phyloP scores from a whole-genome alignment of 148 eudicot genomes.

The Simmondsia chinensis region DNA sequence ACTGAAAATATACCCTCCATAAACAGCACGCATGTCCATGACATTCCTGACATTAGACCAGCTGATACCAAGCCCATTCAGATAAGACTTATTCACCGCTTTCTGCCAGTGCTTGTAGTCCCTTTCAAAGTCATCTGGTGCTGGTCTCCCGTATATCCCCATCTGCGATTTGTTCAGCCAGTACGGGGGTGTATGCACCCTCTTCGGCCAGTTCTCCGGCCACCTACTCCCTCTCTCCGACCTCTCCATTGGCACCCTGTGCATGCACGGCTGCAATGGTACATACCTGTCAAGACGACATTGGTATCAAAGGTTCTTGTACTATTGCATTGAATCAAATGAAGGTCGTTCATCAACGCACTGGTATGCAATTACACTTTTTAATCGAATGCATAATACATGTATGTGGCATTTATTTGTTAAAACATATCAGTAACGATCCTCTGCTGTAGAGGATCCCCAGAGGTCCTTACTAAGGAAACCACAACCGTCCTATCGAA shows the following conservation, averaged over 20 bases:
- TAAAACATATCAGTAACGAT: too few relatives aligned
- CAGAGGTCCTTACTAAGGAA: too few relatives aligned
- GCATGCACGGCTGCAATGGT: conserved; percentile 72
- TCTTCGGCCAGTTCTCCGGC: conserved; percentile 63
- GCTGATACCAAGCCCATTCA: conserved; percentile 55
- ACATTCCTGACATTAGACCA: conserved; percentile 70
- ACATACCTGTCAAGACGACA: conserved; percentile 45
- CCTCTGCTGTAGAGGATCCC: too few relatives aligned
- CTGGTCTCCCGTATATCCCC: conserved; percentile 83
- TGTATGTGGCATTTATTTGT: too few relatives aligned
- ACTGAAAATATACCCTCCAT: conserved; percentile 53
- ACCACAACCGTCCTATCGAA: too few relatives aligned
- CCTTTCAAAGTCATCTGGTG: conserved; percentile 63
- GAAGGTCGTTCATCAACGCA: background rate
- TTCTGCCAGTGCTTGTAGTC: conserved; percentile 70
- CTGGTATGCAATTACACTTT: too few relatives aligned
- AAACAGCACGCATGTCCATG: conserved; percentile 91
- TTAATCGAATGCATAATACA: too few relatives aligned
- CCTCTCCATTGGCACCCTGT: conserved; percentile 37
- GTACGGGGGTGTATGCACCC: conserved; percentile 47
- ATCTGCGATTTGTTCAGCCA: conserved; percentile 69
- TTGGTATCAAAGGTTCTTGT: background rate
- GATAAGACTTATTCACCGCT: conserved; percentile 48
- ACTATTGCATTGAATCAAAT: background rate
- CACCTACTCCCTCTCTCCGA: conserved; percentile 60